Evolutionary conservation across 176 grass and related monocot species (phyloP), one percentile per base, ranked within the genome.

Genomic region (Lolium perenne): DNA sequence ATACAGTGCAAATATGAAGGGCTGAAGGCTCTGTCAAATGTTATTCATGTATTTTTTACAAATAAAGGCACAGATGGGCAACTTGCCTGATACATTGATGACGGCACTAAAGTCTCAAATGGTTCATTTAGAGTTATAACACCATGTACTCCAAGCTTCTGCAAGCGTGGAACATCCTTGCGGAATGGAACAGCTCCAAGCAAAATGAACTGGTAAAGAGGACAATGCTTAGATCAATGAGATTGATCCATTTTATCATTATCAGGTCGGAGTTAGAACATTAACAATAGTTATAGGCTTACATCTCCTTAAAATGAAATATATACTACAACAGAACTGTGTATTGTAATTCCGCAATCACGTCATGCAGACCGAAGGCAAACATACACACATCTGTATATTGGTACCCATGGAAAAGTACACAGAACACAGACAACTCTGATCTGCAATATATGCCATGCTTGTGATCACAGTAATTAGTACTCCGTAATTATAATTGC

Each of bases 121-220:
- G 91, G 83, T 76, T 97, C 95, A 77, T 95, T 97, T 84, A 97
- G 83, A 77, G 91, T 97, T 74, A 97, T 86, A 83, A 95, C 93
- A 21, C 89, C 89, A 67, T 78, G 68, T 68, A 97, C 91, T 29
- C 93, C 93, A 64, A 95, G 91, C 77, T 90, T 85, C 78, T 89
- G 87, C 89, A 97, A 82, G 66, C 83, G 87, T 15, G 91, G 67
- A 80, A 97, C 89, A 43, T 97, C 95, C 43, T 79, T 93, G 11
- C 83, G 85, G 85, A 97, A 97, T 80, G 95, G 95, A 90, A 95
- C 91, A 20, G 95, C 93, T 82, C 95, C 93, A 73, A 97, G 95
- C 56, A 98, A 93, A 83, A 98, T 73, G 77, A 93, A 93, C 91
- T 95, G 74, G 48, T 49, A 87, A 22, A 68, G 49, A 83, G 26